These are phyloP conservation scores for Penicillium sp. DNA, from an alignment of 2,329 filamentous ascomycete species.

Conservation along the genomic window DNA sequence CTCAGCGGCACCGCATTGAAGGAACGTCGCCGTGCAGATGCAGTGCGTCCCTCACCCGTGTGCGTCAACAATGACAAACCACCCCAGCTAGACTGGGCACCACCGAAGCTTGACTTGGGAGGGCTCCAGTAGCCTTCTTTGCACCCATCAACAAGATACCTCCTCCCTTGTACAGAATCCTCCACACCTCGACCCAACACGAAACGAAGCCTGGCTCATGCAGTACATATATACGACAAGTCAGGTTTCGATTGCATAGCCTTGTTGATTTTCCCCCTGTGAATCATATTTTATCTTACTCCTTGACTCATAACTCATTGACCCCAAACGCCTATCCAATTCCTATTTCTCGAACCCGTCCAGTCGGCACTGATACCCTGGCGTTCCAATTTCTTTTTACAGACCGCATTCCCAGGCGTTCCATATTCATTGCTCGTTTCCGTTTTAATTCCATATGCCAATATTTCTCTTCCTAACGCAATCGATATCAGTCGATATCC, in stretches of 20 bases:
- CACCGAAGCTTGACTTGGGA: constrained; percentile 30
- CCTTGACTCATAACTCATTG: neutral
- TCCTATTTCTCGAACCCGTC: neutral
- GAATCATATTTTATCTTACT: constrained; percentile 1
- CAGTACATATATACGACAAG: constrained; percentile 11
- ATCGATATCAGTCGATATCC: neutral
- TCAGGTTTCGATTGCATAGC: constrained; percentile 4
- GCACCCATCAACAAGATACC: neutral
- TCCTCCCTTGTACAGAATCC: constrained; percentile 4
- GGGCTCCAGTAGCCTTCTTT: constrained; percentile 19
- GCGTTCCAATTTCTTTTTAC: constrained; percentile 2
- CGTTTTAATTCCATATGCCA: neutral
- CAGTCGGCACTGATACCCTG: constrained; percentile 11
- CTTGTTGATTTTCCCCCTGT: neutral
- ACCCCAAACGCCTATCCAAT: neutral
- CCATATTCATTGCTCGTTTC: neutral
- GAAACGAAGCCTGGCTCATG: constrained; percentile 2
- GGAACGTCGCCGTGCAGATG: constrained; percentile 25
- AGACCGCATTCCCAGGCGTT: neutral
- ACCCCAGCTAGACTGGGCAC: constrained; percentile 32
- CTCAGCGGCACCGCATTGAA: constrained; percentile 25
- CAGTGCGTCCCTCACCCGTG: constrained; percentile 21
- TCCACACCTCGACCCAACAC: neutral
- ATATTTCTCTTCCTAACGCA: neutral
- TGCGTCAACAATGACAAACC: constrained; percentile 27